Base-by-base conservation (phyloP, 768 basidiomycete species). In the Boletus insuetus region DNA sequence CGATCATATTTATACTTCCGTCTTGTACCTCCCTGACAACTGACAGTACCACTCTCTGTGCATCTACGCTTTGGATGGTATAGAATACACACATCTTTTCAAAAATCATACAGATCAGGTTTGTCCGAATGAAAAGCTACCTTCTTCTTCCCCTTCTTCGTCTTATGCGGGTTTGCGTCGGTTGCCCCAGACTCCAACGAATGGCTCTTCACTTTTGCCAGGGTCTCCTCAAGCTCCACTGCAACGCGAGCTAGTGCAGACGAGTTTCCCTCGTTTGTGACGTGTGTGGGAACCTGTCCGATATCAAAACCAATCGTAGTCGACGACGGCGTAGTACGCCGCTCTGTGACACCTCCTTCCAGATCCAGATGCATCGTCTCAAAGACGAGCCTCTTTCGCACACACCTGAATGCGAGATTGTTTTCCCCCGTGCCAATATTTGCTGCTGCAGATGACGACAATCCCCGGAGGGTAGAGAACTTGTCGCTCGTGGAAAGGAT, bases 371-470 rank as follows among this genome's bases (percentile, higher is more conserved):
- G 93, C 55, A 98, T 75, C 24, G 94, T 98, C 75, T 98, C 96
- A 62, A 98, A 83, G 20, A 95, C 75, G 53, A 98, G 78, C 47
- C 93, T 77, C 67, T 90, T 93, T 62, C 95, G 78, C 64, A 87
- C 97, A 65, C 91, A 89, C 68, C 87, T 90, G 80, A 98, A 99
- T 13, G 89, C 94, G 9, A 99, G 79, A 64, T 98, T 98, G 73
- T 98, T 98, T 69, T 98, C 95, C 9, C 94, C 90, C n/a, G 84
- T 84, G 0, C 85, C 87, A 8, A 80, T 79, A 13, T 73, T 74
- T 3, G 74, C 74, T 35, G 68, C 73, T 17, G 78, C 74, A 22
- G 82, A 79, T 2, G 82, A 79, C 42, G 81, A 82, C 46, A 96
- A 75, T 13, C 93, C 94, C 12, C 96, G 86, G 43, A 99, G 78